phyloP scores from a whole-genome alignment of 768 basidiomycete species.

The Baorangia bicolor region DNA sequence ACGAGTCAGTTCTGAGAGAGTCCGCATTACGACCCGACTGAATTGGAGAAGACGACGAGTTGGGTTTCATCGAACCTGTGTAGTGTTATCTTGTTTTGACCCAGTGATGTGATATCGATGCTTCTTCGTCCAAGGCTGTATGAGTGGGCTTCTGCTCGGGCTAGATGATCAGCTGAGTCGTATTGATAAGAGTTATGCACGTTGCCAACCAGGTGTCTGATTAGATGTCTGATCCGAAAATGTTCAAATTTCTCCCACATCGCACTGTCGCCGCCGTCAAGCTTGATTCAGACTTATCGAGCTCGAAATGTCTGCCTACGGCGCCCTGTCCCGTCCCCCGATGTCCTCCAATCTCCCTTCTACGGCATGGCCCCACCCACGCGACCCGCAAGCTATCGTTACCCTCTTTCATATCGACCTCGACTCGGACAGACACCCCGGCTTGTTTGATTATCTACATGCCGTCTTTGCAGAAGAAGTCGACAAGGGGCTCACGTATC shows the following conservation, averaged over 20 bases:
- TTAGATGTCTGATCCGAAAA: no score
- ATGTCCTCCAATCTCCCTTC: constrained; percentile 38
- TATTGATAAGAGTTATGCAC: not conserved
- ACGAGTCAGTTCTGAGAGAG: constrained; percentile 40
- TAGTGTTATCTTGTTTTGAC: not conserved
- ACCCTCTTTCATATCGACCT: constrained; percentile 39
- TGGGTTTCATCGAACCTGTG: not conserved
- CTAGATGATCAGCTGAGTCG: constrained; percentile 1
- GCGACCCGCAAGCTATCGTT: constrained; percentile 17
- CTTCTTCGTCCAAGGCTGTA: not conserved
- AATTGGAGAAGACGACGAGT: not conserved
- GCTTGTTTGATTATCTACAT: constrained; percentile 61
- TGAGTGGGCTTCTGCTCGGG: not conserved
- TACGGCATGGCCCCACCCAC: constrained; percentile 46
- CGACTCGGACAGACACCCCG: constrained; percentile 30
- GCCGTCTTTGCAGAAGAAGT: constrained; percentile 69
- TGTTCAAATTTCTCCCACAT: no score
- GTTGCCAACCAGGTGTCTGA: no score
- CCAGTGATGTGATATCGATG: not conserved
- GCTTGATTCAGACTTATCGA: not conserved
- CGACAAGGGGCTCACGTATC: constrained; percentile 78
- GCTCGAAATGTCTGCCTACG: constrained; percentile 65
- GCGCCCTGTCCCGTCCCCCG: constrained; percentile 45
- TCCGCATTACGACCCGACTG: not conserved
- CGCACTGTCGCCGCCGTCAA: not conserved